phyloP scores from a whole-genome alignment of 768 basidiomycete genomes.

The Suillus occidentalis region DNA sequence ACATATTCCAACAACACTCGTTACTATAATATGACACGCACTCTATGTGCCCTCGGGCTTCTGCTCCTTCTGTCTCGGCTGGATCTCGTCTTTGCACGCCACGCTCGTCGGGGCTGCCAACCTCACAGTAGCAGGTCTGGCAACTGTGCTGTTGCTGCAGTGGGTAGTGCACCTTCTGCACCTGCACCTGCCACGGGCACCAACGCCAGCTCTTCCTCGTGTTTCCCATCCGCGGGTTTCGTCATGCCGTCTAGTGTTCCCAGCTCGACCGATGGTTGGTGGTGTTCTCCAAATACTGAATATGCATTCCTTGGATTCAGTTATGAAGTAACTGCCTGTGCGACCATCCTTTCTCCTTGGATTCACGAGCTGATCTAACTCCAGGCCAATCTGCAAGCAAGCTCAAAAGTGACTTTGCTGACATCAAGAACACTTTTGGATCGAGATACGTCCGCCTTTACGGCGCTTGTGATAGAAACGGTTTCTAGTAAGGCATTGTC shows the following conservation, averaged over 20 bases:
- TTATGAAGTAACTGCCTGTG: conserved; percentile 70
- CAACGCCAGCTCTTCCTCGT: conserved; percentile 14
- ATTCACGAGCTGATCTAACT: conserved; percentile 7
- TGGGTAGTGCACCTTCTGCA: background rate
- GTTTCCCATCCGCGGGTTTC: conserved; percentile 47
- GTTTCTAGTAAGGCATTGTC: conserved; percentile 35
- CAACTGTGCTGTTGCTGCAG: background rate
- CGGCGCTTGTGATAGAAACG: conserved; percentile 38
- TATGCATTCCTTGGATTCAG: conserved; percentile 79
- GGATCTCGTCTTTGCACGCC: conserved; percentile 13
- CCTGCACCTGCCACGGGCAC: background rate
- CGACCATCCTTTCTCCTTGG: conserved; percentile 17
- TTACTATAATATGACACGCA: conserved; percentile 15
- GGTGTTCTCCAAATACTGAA: conserved; percentile 64
- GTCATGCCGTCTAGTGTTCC: conserved; percentile 54
- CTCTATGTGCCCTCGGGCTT: conserved; percentile 7
- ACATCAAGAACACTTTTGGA: conserved; percentile 58
- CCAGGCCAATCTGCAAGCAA: conserved; percentile 57
- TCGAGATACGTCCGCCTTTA: conserved; percentile 64
- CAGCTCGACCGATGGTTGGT: conserved; percentile 49
- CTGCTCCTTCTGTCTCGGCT: conserved; percentile 12
- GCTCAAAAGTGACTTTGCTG: conserved; percentile 54
- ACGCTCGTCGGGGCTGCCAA: conserved; percentile 16
- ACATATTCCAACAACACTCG: background rate
- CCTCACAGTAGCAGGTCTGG: background rate